These are phyloP conservation scores for Leccinellum rugosiceps DNA, from an alignment of 768 basidiomycete genomes.

Conservation along the genomic window DNA sequence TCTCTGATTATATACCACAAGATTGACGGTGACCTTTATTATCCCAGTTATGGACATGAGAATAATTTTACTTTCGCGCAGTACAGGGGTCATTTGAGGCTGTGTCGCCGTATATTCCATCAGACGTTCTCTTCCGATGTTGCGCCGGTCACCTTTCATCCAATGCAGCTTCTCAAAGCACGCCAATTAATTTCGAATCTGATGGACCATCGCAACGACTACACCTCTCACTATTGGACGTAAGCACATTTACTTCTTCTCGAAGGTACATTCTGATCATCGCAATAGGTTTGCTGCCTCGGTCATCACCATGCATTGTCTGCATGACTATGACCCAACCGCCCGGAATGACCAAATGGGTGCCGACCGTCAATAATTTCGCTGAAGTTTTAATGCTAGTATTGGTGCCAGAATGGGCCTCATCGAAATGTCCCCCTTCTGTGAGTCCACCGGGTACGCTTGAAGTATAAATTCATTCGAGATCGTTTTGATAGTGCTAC, in stretches of 20 bases:
- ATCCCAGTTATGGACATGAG: conserved; percentile 16
- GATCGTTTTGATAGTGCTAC: conserved; percentile 14
- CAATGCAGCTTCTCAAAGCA: conserved; percentile 8
- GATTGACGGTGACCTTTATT: background rate
- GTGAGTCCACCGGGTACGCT: background rate
- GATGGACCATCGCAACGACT: conserved; percentile 3
- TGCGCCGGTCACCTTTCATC: conserved; percentile 1
- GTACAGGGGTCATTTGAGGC: conserved; percentile 17
- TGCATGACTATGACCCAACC: conserved; percentile 21
- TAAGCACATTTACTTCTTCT: background rate
- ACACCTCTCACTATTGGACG: conserved; percentile 10
- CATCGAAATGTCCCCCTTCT: conserved; percentile 15
- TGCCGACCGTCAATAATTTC: conserved; percentile 11
- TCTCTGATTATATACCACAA: no score
- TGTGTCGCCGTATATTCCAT: conserved; percentile 16
- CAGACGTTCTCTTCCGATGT: conserved; percentile 8
- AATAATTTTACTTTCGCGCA: conserved; percentile 5
- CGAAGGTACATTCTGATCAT: background rate
- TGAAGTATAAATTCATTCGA: background rate
- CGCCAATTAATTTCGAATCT: conserved; percentile 4
- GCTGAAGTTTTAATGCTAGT: conserved; percentile 1
- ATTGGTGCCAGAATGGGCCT: conserved; percentile 15
- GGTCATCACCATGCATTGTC: conserved; percentile 25
- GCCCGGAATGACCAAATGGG: conserved; percentile 15
- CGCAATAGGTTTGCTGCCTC: conserved; percentile 30